Evolutionary conservation across 2,329 filamentous ascomycete genomes (phyloP).

Genomic region (Bipolaris victoriae): DNA sequence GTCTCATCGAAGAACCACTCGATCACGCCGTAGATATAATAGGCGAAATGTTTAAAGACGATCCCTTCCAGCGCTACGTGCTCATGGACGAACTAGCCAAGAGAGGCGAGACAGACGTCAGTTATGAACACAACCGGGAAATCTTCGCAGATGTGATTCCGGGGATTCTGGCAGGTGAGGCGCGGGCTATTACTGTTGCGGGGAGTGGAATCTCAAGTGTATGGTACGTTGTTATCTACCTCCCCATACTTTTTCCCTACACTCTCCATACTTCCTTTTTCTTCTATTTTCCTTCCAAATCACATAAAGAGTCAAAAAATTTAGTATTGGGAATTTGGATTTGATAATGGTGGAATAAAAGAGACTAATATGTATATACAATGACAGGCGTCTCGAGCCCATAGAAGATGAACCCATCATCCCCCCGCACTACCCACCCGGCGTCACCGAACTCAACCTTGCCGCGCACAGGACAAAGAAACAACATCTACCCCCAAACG

Average conservation of each 20-base stretch:
- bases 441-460: conserved; percentile 4
- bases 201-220: conserved; percentile 11
- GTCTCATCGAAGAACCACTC: conserved; percentile 8
- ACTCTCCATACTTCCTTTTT: no score
- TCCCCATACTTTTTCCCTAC: no score
- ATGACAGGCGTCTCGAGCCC: not conserved
- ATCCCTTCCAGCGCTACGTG: conserved; percentile 11
- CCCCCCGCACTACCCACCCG: conserved; percentile 1
- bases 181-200: conserved; percentile 8
- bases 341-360: not conserved
- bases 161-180: conserved; percentile 2
- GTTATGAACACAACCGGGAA: conserved; percentile 1
- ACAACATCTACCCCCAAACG: not conserved
- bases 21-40: conserved; percentile 14
- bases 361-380: not conserved
- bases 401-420: not conserved
- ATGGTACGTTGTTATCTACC: conserved; percentile 4
- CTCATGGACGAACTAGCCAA: conserved; percentile 2
- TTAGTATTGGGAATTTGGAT: no score
- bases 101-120: not conserved
- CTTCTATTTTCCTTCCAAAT: no score
- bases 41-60: conserved; percentile 8
- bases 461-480: not conserved
- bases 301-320: no score
- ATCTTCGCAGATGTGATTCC: conserved; percentile 4